Percentiles rank a stretch among this genome's conserved stretches.
phyloP scores from a whole-genome alignment of 2,329 filamentous ascomycete genomes.

The Alternaria angustiovoidea region DNA sequence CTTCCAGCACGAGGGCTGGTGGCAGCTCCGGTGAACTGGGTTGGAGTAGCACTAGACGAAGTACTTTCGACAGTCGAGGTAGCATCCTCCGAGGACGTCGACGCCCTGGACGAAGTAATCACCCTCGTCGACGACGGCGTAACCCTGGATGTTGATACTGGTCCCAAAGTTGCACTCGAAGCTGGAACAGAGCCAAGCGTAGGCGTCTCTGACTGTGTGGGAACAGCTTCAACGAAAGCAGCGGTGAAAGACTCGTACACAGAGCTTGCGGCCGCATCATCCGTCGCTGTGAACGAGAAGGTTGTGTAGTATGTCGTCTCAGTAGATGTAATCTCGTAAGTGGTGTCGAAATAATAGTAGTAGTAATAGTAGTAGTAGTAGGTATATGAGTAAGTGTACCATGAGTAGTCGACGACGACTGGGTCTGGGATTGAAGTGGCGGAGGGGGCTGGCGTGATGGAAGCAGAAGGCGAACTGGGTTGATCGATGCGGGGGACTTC shows the following conservation, averaged over 20 bases:
- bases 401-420: neutral
- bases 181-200: neutral
- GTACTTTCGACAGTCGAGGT: neutral
- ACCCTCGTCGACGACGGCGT: neutral
- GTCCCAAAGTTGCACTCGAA: neutral
- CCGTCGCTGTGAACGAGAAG: neutral
- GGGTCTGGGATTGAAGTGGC: neutral
- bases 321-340: neutral
- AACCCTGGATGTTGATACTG: neutral
- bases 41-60: neutral
- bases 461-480: neutral
- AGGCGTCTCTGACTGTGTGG: constrained; percentile 4
- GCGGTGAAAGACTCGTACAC: neutral
- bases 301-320: neutral
- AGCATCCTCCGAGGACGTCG: neutral
- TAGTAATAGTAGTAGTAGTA: constrained; percentile 1
- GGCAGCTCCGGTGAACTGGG: neutral
- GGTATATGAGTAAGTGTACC: constrained; percentile 2
- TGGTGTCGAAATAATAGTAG: neutral
- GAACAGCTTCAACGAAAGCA: neutral
- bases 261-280: neutral
- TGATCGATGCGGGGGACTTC: constrained; percentile 1
- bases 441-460: neutral
- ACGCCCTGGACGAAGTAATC: neutral
- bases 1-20: neutral